Evolutionary conservation across 2,329 filamentous ascomycete genomes (phyloP).

Genomic region (Grosmannia serpens): DNA sequence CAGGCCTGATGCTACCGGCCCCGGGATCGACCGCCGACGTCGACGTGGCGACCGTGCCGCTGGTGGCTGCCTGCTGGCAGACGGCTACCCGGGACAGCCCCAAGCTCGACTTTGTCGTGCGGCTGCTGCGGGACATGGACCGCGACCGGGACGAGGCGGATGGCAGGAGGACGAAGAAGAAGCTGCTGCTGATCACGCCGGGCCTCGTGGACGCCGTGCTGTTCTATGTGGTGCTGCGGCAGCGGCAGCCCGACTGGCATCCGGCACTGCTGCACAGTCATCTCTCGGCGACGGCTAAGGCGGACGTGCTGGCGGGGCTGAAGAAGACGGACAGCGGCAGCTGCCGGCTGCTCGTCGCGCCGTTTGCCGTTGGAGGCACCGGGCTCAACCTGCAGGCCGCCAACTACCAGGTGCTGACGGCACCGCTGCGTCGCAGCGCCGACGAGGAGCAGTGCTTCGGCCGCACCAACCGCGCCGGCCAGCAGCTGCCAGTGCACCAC

Average conservation of each 20-base stretch:
- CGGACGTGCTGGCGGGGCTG: neutral
- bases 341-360: conserved; percentile 1
- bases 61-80: neutral
- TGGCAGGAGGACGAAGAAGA: neutral
- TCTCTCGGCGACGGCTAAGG: conserved; percentile 1
- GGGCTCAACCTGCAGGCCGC: conserved; percentile 5
- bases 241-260: neutral
- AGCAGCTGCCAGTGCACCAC: conserved; percentile 8
- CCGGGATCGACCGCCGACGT: neutral
- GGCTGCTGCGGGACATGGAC: conserved; percentile 1
- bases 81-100: neutral
- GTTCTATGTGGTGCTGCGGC: conserved; percentile 2
- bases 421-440: neutral
- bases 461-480: conserved; percentile 5
- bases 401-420: conserved; percentile 8
- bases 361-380: conserved; percentile 2
- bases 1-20: conserved; percentile 20
- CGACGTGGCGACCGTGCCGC: neutral
- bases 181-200: conserved; percentile 7
- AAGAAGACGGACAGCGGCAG: neutral
- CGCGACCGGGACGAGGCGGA: neutral
- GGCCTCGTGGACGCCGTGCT: conserved; percentile 5
- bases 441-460: conserved; percentile 4
- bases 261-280: conserved; percentile 7
- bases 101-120: conserved; percentile 3